Base-by-base conservation (phyloP, 306 rosid genomes). In the Prunus campanulata region DNA sequence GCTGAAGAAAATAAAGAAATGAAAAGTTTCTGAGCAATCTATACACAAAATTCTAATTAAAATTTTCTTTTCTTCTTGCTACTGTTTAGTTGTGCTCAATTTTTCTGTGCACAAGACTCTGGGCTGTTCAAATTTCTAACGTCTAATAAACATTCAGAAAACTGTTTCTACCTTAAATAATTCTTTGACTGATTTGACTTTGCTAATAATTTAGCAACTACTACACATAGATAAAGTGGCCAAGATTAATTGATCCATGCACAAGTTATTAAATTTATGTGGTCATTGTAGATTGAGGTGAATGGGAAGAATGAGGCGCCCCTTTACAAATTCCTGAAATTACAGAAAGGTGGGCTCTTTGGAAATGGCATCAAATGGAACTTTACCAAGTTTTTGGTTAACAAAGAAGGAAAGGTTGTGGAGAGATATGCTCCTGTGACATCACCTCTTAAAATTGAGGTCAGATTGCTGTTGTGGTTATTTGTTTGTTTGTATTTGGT, bases 301-400 rank as follows among this genome's bases (percentile, higher is more conserved):
- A 93, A 91, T 68, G 98, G 97, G 54, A 91, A 93, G 84, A 80
- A 90, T 48, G 89, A 86, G 42, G 86, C 84, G 1, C 97, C 96
- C 25, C 78, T 93, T 71, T 93, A 84, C 81, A 88, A 87, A 84
- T 93, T 84, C 83, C 78, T 93, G 71, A 93, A 93, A 79, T 73
- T 76, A 5, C 82, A 88, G 85, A 87, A 91, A 76, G 90, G 92
- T 1, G 98, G 98, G 29, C 54, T 93, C 80, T 88, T 91, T 78
- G 97, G 97, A 68, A 95, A 84, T 77, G 90, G 91, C 75, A 86
- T 93, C 86, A 91, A 93, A 78, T 93, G 98, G 98, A 93, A 91
- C 92, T 93, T 93, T 87, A 88, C 98, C 20, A 93, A 93, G 89
- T 91, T 93, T 89, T 80, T 93, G 44, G 86, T 90, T 9, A 86